Conservation (phyloP, 306 rosid genomes). For the Bauhinia variegata region DNA sequence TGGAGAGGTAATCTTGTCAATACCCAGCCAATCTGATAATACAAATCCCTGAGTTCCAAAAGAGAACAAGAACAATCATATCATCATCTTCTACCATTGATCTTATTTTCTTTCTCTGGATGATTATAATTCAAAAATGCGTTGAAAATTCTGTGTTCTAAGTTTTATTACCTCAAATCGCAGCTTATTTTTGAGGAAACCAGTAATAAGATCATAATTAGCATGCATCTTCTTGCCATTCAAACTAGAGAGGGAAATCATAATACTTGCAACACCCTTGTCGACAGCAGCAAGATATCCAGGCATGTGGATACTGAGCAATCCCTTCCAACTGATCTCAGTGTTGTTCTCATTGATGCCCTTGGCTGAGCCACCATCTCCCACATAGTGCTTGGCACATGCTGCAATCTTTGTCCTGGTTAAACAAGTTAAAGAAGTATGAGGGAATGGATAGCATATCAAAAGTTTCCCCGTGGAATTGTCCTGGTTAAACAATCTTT, state of each 20-base stretch:
- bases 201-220: neutral
- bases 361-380: neutral
- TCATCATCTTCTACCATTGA: too few relatives aligned
- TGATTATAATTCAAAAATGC: too few relatives aligned
- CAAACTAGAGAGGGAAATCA: slow-evolving; percentile 1
- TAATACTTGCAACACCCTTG: neutral
- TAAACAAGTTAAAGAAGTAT: too few relatives aligned
- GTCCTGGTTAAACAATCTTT: too few relatives aligned
- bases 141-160: too few relatives aligned
- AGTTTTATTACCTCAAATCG: neutral
- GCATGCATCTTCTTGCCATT: slow-evolving; percentile 12
- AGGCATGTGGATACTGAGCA: slow-evolving; percentile 6
- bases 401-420: neutral
- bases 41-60: neutral
- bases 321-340: neutral
- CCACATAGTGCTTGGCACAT: neutral
- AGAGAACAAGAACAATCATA: too few relatives aligned
- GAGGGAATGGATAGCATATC: too few relatives aligned
- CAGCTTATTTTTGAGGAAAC: neutral
- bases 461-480: too few relatives aligned
- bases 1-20: neutral
- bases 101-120: too few relatives aligned
- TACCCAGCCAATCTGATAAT: neutral
- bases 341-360: neutral
- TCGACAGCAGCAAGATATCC: neutral